phyloP scores from a whole-genome alignment of 2,329 filamentous ascomycete genomes.

The Setomelanomma holmii region DNA sequence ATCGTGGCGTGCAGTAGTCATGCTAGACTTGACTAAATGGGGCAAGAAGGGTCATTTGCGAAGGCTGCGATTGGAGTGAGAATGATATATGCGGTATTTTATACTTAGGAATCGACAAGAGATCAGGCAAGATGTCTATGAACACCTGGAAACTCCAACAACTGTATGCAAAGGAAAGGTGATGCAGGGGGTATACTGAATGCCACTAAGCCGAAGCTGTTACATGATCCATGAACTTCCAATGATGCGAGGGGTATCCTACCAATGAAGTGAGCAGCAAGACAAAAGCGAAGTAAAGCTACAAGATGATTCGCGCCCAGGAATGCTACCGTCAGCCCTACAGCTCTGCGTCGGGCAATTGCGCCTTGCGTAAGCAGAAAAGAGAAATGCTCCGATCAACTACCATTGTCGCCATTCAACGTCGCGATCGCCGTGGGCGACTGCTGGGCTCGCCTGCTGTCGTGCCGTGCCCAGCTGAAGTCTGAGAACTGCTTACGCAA shows the following conservation, averaged over 20 bases:
- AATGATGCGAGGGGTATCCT: conserved; percentile 11
- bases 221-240: neutral
- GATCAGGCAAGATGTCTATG: neutral
- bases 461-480: conserved; percentile 27
- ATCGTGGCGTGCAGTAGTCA: neutral
- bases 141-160: neutral
- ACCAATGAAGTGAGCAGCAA: conserved; percentile 1
- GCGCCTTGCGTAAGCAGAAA: neutral
- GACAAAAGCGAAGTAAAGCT: neutral
- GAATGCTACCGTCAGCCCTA: neutral
- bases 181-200: neutral
- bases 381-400: neutral
- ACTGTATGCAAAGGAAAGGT: neutral
- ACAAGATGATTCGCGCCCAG: neutral
- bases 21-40: neutral
- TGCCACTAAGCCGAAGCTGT: neutral
- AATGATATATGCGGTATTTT: neutral
- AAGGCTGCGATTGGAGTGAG: neutral
- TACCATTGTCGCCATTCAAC: conserved; percentile 18
- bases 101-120: neutral
- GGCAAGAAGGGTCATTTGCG: no score
- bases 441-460: conserved; percentile 28
- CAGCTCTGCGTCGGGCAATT: neutral
- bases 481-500: conserved; percentile 45
- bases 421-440: conserved; percentile 33